Conservation (phyloP, 352 stramenopile genomes). For the Globisporangium perplexum region DNA sequence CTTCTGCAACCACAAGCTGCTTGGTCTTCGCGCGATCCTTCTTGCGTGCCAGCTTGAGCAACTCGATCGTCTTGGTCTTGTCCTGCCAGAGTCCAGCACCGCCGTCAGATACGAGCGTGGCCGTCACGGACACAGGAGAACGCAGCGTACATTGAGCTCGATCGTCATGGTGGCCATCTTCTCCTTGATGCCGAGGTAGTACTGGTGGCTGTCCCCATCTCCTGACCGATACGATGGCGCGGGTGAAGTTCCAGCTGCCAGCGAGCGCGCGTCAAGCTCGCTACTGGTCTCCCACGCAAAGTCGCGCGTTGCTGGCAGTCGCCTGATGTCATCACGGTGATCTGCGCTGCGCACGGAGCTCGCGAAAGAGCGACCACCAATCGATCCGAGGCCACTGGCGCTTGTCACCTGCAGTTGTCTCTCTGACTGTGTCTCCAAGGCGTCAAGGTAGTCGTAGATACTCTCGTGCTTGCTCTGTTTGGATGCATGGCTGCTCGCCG, state of each 20-base stretch:
- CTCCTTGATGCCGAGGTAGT: constrained; percentile 71
- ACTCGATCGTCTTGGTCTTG: constrained; percentile 81
- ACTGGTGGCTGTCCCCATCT: constrained; percentile 46
- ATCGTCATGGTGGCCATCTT: constrained; percentile 76
- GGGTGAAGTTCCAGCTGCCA: constrained; percentile 13
- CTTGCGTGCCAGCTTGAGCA: constrained; percentile 68
- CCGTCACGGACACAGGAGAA: neutral
- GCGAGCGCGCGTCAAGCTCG: neutral
- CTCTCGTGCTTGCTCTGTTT: constrained; percentile 10
- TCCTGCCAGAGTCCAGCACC: constrained; percentile 30
- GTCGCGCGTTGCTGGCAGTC: constrained; percentile 10
- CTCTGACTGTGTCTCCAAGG: constrained; percentile 59
- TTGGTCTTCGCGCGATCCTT: constrained; percentile 70
- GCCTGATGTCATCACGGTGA: constrained; percentile 11
- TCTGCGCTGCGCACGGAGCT: constrained; percentile 8
- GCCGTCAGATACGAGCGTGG: too few species aligned
- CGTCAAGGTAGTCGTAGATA: constrained; percentile 81
- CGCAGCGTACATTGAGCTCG: constrained; percentile 50
- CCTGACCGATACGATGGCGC: constrained; percentile 26
- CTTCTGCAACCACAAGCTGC: constrained; percentile 37
- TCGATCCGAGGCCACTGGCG: constrained; percentile 5
- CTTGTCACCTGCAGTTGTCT: constrained; percentile 32
- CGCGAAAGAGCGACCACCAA: constrained; percentile 7
- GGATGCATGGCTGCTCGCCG: constrained; percentile 16
- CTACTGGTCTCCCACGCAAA: constrained; percentile 30